Base-by-base conservation (phyloP, 2,329 filamentous ascomycete species). In the Lasiodiplodia sp. region DNA sequence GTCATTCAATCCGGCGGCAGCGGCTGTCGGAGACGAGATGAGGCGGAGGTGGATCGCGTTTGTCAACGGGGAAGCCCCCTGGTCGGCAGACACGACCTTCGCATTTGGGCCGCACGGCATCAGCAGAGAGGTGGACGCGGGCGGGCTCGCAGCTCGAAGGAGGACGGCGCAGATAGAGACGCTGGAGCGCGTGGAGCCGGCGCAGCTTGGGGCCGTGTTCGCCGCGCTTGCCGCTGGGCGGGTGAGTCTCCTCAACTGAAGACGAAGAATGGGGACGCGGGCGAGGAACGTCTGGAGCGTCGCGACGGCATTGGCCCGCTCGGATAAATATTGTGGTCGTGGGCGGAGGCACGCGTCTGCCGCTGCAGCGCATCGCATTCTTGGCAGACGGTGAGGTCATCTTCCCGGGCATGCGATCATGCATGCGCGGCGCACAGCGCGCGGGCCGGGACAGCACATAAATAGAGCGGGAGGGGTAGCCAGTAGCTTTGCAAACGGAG, bases 41-140 rank as follows among this genome's bases (percentile, higher is more conserved):
- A 77, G 81, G n/a, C 72, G 72, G 14, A 72, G 76, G 4, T 84
- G 82, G 82, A 75, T 82, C 18, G 51, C 38, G 2, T 85, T 84
- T 65, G 69, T 82, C 0, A 75, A 76, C 31, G 77, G 78, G 1
- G 58, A 72, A 0, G 71, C 72, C 0, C 82, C 83, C 0, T 85
- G 83, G 82, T 53, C 71, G 3, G 67, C 51, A 3, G 72, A 73
- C 12, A 66, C 65, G 18, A 71, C 75, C 23, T 82, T 79, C 69
- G 81, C 77, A 0, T 83, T 80, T 72, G 82, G 83, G 0, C 83
- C 82, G 1, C 66, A 78, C 31, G 81, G 83, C 0, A 73, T 76
- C 5, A 75, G 72, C 60, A 71, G 73, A 63, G 77, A 78, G 51
- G 74, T 82, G 49, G 71, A 76, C 53, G 75, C 74, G 55, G 64